Percentiles rank a stretch among this genome's conserved stretches.
Evolutionary conservation across 495 filamentous ascomycete species (phyloP).

Genomic region (Tuber borchii): DNA sequence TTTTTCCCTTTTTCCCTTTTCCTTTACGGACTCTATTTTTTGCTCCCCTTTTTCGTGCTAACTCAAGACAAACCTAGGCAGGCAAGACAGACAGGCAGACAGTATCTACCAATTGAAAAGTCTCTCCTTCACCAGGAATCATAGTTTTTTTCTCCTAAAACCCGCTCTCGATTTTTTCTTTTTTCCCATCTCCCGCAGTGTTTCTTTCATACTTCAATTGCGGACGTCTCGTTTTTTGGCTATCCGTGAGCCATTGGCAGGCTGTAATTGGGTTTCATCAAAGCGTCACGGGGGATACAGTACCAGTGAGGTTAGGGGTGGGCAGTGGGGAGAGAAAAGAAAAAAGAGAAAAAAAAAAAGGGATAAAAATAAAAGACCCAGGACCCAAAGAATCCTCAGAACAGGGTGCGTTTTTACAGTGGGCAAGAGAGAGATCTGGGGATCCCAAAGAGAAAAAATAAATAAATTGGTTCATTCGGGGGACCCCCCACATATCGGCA

Average conservation of each 20-base stretch:
- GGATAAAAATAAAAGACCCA: not conserved
- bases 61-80: not conserved
- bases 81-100: not conserved
- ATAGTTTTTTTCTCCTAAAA: not conserved
- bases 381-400: not conserved
- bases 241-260: not conserved
- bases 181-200: not conserved
- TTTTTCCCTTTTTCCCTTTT: slow-evolving; percentile 14
- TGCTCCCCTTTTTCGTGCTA: not conserved
- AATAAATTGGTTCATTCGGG: not conserved
- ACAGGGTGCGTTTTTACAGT: not conserved
- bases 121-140: not conserved
- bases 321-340: not conserved
- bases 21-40: not conserved
- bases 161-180: not conserved
- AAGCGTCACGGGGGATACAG: slow-evolving; percentile 2
- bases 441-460: not conserved
- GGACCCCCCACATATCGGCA: not conserved
- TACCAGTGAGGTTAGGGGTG: not conserved
- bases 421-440: not conserved
- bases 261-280: slow-evolving; percentile 3
- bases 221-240: slow-evolving; percentile 1
- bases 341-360: not conserved
- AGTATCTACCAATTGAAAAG: not conserved
- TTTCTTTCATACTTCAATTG: not conserved